Percentiles rank a stretch among this genome's conserved stretches.
Conservation (phyloP, 2,329 filamentous ascomycete species). For the Colletotrichum incanum region DNA sequence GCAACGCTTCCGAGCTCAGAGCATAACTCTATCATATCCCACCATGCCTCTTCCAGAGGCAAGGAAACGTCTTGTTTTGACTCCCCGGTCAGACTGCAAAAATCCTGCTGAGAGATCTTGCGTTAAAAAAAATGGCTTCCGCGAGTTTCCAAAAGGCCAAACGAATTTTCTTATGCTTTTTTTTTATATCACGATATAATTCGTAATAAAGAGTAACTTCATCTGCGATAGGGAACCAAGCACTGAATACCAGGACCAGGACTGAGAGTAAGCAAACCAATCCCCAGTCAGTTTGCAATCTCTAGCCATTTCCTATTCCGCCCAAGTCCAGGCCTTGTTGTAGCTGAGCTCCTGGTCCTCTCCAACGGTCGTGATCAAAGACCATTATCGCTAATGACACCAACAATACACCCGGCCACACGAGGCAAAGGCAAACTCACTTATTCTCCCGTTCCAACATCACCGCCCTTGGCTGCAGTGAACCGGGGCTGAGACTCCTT, state of each 20-base stretch:
- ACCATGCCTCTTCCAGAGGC: background rate
- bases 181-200: background rate
- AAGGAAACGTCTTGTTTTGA: background rate
- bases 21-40: background rate
- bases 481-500: too few species aligned
- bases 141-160: background rate
- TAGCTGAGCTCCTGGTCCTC: background rate
- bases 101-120: fast-evolving
- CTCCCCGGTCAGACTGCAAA: background rate
- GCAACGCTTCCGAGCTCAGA: background rate
- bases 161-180: background rate
- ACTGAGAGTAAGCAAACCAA: fast-evolving
- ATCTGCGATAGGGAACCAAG: background rate
- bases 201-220: background rate
- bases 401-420: background rate
- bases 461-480: background rate
- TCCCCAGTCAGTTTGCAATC: background rate
- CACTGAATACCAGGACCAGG: too few species aligned
- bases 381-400: background rate
- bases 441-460: background rate
- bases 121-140: background rate
- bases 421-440: background rate
- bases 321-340: background rate
- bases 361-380: background rate
- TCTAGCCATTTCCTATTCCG: background rate